Evolutionary conservation across 208 protist species (phyloP).

Genomic region (Leishmania turanica): DNA sequence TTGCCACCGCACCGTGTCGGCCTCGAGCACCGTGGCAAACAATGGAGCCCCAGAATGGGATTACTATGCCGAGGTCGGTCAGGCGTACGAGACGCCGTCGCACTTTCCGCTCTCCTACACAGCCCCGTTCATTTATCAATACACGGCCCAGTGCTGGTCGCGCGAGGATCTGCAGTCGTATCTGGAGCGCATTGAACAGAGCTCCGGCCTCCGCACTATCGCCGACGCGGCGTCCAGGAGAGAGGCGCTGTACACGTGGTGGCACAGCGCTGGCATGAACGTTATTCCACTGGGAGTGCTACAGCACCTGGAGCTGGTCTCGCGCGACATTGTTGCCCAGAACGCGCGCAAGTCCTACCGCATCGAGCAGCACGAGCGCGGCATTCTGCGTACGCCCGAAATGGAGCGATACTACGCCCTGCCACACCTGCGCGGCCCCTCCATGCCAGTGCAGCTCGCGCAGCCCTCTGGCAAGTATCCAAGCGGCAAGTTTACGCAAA

Average conservation of each 20-base stretch:
- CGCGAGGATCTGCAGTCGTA: conserved; percentile 40
- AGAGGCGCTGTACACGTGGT: conserved; percentile 30
- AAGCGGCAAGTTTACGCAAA: conserved; percentile 60
- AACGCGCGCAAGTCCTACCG: conserved; percentile 52
- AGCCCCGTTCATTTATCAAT: conserved; percentile 75
- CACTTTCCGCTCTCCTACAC: conserved; percentile 76
- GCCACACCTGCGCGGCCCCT: conserved; percentile 58
- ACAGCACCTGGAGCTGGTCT: conserved; percentile 65
- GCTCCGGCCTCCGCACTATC: conserved; percentile 54
- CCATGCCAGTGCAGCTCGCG: conserved; percentile 56
- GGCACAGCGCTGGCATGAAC: conserved; percentile 20
- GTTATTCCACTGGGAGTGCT: conserved; percentile 55
- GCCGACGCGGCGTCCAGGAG: conserved; percentile 33
- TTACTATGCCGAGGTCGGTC: conserved; percentile 75
- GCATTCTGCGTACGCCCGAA: conserved; percentile 56
- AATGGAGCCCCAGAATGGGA: conserved; percentile 74
- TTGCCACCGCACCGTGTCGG: conserved; percentile 56
- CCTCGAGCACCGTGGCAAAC: conserved; percentile 31
- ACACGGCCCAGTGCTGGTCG: conserved; percentile 67
- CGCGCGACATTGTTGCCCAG: conserved; percentile 55
- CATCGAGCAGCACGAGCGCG: conserved; percentile 39
- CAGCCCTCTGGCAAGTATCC: conserved; percentile 61
- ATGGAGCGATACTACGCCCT: conserved; percentile 84
- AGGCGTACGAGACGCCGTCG: conserved; percentile 63
- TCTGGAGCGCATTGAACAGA: conserved; percentile 53